Evolutionary conservation across 495 filamentous ascomycete genomes (phyloP).

Genomic region (Penicillium malachiteum): DNA sequence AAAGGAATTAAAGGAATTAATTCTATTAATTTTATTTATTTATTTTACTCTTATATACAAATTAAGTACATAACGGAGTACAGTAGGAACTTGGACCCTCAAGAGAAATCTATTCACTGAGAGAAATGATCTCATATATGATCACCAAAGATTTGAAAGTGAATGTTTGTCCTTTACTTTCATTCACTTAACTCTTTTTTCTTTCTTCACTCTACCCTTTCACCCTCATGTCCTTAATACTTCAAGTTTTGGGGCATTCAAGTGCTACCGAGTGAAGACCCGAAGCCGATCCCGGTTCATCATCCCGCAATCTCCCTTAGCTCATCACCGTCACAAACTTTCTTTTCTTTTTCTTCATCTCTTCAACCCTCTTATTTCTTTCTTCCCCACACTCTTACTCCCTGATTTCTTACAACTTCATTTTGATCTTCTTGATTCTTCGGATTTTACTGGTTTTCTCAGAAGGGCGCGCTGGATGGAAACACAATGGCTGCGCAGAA

Average conservation of each 20-base stretch:
- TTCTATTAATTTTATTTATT: too few relatives aligned
- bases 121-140: too few relatives aligned
- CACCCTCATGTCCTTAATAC: neutral
- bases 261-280: neutral
- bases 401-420: constrained; percentile 4
- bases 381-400: constrained; percentile 4
- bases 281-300: constrained; percentile 15
- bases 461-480: constrained; percentile 40
- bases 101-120: too few relatives aligned
- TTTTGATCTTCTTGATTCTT: neutral
- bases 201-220: neutral
- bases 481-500: constrained; percentile 49
- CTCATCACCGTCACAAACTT: constrained; percentile 31
- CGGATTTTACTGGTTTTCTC: neutral
- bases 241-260: neutral
- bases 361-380: neutral
- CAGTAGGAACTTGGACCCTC: too few relatives aligned
- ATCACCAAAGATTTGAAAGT: too few relatives aligned
- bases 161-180: too few relatives aligned
- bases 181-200: neutral
- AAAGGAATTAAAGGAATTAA: too few relatives aligned
- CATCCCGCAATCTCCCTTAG: constrained; percentile 48
- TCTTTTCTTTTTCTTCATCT: constrained; percentile 19
- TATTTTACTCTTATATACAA: too few relatives aligned
- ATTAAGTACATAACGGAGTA: too few relatives aligned